Evolutionary conservation across 371 early-diverging fungal species (phyloP).

Genomic region (Lichtheimia ornata): DNA sequence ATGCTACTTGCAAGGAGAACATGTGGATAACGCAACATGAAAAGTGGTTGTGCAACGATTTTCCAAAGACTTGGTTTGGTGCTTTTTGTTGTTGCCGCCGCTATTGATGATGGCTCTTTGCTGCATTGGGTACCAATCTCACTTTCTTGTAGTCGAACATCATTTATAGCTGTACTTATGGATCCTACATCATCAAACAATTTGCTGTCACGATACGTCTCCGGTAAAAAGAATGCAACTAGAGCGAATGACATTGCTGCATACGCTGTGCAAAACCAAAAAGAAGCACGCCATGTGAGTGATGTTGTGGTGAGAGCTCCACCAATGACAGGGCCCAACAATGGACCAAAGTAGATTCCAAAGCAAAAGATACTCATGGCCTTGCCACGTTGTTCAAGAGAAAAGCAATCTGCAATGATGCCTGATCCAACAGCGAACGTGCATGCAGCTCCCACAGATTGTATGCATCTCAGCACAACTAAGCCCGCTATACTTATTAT

Average conservation of each 20-base stretch:
- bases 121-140: not conserved
- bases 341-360: constrained; percentile 54
- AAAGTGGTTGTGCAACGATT: constrained; percentile 25
- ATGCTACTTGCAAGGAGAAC: constrained; percentile 35
- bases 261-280: constrained; percentile 58
- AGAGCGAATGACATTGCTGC: constrained; percentile 22
- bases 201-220: constrained; percentile 51
- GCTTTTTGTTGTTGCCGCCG: no score
- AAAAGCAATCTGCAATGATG: constrained; percentile 21
- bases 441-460: constrained; percentile 67
- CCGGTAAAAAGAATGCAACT: constrained; percentile 55
- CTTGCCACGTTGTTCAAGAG: constrained; percentile 27
- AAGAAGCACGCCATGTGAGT: constrained; percentile 57
- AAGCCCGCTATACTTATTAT: constrained; percentile 58
- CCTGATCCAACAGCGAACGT: constrained; percentile 37
- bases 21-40: constrained; percentile 47
- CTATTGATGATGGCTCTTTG: not conserved
- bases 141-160: not conserved
- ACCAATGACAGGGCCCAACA: constrained; percentile 43
- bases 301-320: constrained; percentile 30
- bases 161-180: not conserved
- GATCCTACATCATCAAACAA: not conserved
- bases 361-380: constrained; percentile 47
- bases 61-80: not conserved
- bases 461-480: constrained; percentile 67